Evolutionary conservation across 148 eudicot genomes (phyloP), one percentile per base, ranked within the genome.

Genomic region (Chenopodium album): DNA sequence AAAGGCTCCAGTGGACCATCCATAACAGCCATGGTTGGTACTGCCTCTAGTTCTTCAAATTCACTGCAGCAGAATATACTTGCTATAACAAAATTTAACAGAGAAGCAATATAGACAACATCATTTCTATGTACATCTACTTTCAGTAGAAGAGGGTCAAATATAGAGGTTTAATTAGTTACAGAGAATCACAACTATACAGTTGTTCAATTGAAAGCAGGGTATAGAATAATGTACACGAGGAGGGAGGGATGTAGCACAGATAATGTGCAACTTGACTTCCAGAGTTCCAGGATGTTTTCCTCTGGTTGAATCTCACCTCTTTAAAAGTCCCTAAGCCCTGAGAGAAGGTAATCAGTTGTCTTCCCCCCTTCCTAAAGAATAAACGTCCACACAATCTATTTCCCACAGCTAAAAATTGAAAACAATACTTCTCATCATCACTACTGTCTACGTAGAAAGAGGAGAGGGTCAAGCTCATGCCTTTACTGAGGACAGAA

Each of bases 1-100:
- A 91, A 52, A 75, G 97, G 94, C 91, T 94, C 97, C 37, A 92
- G 86, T 46, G 94, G 98, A 89, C 97, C 97, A 84, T 91, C 94
- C 86, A 91, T 94, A 65, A 89, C 92, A 48, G 92, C 94, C 92
- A 89, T 87, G 71, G 88, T 87, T 32, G 97, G 97, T 71, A 91
- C 92, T 70, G 91, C 95, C 80, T 94, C 98, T 74, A 94, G 85
- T 82, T 94, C 96, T 82, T 91, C 96, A 79, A 94, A 91, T 79
- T 94, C 98, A 82, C 96, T 92, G 92, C 85, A 81, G 56, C 23
- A 72, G 10, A 41, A 70, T n/a, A 75, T 9, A 64, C 34, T 68
- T 48, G 62, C 44, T 41, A 29, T 17, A 73, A 28, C 52, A 64
- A 69, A 71, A 31, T 59, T 76, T 70, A 13, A 62, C 23, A 31